phyloP scores from a whole-genome alignment of 2,329 filamentous ascomycete species.

The Paecilomyces formosus region DNA sequence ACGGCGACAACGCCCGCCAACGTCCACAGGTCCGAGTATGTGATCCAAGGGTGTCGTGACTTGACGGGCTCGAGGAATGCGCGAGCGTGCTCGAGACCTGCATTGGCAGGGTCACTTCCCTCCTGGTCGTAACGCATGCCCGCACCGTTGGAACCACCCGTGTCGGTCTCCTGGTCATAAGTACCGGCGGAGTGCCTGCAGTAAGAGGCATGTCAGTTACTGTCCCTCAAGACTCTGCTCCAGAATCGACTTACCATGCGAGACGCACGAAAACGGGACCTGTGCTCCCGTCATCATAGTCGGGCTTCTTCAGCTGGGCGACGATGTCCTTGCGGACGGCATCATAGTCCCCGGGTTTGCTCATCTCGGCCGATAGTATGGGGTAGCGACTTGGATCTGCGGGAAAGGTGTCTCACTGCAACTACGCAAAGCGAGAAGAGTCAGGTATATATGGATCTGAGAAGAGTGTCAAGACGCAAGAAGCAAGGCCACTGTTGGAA shows the following conservation, averaged over 20 bases:
- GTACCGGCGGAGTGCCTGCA: conserved; percentile 56
- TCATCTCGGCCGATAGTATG: conserved; percentile 27
- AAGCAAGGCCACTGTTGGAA: not conserved
- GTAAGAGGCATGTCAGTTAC: conserved; percentile 4
- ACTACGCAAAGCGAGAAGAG: not conserved
- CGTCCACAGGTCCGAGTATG: conserved; percentile 60
- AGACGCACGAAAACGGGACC: conserved; percentile 58
- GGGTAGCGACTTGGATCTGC: not conserved
- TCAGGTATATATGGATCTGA: not conserved
- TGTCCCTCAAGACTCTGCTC: not conserved
- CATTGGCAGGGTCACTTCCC: conserved; percentile 58
- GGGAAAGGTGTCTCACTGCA: not conserved
- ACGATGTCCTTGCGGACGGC: conserved; percentile 50
- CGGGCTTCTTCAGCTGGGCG: conserved; percentile 50
- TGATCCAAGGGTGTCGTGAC: conserved; percentile 53
- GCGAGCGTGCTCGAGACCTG: conserved; percentile 56
- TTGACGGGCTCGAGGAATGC: conserved; percentile 59
- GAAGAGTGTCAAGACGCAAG: not conserved
- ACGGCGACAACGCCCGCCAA: conserved; percentile 54
- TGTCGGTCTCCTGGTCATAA: conserved; percentile 52
- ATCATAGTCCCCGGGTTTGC: conserved; percentile 30
- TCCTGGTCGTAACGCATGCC: conserved; percentile 60
- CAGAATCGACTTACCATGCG: conserved; percentile 44
- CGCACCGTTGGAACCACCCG: conserved; percentile 57
- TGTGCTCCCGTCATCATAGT: conserved; percentile 58